A percentile compares a stretch with the other conserved stretches of the same genome.
Evolutionary conservation across 495 filamentous ascomycete species (phyloP).

Genomic region (Aspergillus bertholletiae): DNA sequence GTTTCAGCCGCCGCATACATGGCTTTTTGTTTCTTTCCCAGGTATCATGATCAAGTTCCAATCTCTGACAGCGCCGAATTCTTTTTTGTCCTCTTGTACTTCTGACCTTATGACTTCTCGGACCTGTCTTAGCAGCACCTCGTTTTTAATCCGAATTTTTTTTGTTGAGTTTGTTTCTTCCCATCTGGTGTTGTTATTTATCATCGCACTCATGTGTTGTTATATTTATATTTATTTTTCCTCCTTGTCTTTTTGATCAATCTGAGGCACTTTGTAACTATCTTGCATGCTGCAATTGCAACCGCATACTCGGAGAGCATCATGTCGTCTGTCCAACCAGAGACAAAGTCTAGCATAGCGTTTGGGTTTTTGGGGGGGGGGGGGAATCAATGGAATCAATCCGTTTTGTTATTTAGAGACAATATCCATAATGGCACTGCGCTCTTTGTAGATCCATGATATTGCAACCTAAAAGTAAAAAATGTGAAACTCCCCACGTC

Average conservation of each 20-base stretch:
- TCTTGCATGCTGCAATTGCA: conserved; percentile 1
- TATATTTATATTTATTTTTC: not conserved
- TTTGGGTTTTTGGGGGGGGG: conserved; percentile 1
- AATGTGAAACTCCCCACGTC: no score
- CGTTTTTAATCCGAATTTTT: not conserved
- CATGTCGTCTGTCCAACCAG: not conserved
- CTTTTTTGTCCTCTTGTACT: not conserved
- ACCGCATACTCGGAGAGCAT: conserved; percentile 1
- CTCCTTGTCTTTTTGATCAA: not conserved
- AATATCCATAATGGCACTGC: not conserved
- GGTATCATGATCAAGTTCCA: not conserved
- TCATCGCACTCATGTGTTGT: not conserved
- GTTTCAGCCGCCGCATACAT: conserved; percentile 8
- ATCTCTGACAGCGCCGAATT: not conserved
- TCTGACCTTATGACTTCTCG: not conserved
- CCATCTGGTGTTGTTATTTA: not conserved
- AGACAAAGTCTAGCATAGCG: conserved; percentile 5
- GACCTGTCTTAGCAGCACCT: not conserved
- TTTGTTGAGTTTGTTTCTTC: not conserved
- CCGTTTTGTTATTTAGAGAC: not conserved
- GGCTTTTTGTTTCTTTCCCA: not conserved
- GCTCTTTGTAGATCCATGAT: no score
- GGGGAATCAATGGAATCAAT: not conserved
- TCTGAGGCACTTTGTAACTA: conserved; percentile 8
- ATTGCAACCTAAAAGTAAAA: no score